Base-by-base conservation (phyloP, 1,284 basidiomycete genomes). In the Leccinum pachyderme region DNA sequence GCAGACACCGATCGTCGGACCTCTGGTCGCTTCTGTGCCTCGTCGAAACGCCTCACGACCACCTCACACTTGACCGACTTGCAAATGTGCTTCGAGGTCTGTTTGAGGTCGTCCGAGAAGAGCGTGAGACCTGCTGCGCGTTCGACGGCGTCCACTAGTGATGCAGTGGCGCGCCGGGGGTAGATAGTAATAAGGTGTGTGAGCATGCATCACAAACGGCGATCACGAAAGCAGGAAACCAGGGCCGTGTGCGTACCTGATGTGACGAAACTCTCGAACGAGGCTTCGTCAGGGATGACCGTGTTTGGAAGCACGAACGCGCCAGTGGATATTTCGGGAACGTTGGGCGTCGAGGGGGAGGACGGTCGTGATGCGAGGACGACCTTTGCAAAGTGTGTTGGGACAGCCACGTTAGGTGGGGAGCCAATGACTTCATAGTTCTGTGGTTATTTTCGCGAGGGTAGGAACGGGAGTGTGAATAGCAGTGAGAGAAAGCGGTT, bases 321-420 rank as follows among this genome's bases (percentile, higher is more conserved):
- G 27, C 93, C 94, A 3, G 91, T 83, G 0, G 91, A 86, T 49
- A 95, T 78, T 63, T 96, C 92, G 9, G 81, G 78, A 12, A 87
- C 70, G 50, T 87, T 76, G 11, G 91, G 90, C 0, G 82, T 87
- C 35, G 81, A 81, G 0, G 89, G 82, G 3, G 89, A 92, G 22
- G 84, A 79, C 0, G 91, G 86, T 61, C 82, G 82, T 0, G 91
- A 81, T 1, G 91, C 84, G 51, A 98, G 79, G 27, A 98, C 86
- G 29, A 98, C 95, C 74, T 98, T 99, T 32, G 96, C 96, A 72
- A 99, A 99, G 71, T 99, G 97, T 5, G 97, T 99, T 0, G 97
- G 97, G 7, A 99, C 97, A 32, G 90, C 79, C 52, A 98, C 80
- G 64, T 89, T 91, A 4, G 94, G 93, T 25, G 93, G 95, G 33